Conservation (phyloP, 495 filamentous ascomycete species). For the Penicillium coprophilum region DNA sequence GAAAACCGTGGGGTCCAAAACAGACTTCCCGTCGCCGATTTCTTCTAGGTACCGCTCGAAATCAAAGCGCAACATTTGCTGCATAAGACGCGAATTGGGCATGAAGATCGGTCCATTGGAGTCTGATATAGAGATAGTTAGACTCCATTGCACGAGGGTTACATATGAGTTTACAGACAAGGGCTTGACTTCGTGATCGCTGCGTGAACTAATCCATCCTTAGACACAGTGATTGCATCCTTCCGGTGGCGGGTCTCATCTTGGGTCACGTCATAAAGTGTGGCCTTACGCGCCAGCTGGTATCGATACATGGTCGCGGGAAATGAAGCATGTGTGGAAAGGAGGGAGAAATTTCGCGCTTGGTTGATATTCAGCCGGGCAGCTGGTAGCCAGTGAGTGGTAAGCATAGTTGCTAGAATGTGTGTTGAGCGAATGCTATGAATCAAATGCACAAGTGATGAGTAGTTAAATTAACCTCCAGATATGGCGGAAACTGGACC, state of each 20-base stretch:
- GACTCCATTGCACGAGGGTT: not conserved
- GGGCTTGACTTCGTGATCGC: constrained; percentile 8
- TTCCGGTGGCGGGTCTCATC: constrained; percentile 11
- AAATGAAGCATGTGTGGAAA: constrained; percentile 7
- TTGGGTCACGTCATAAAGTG: constrained; percentile 5
- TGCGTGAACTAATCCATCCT: constrained; percentile 9
- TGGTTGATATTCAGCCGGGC: constrained; percentile 8
- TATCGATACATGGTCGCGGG: constrained; percentile 11
- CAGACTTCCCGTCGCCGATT: not conserved
- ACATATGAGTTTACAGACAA: not conserved
- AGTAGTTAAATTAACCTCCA: not conserved
- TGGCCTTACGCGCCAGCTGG: constrained; percentile 8
- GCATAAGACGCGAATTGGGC: constrained; percentile 13
- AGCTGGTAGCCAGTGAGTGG: constrained; percentile 2
- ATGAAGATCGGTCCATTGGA: constrained; percentile 12
- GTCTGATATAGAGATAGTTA: constrained; percentile 4
- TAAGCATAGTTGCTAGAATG: not conserved
- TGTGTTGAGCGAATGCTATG: not conserved
- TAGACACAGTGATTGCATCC: constrained; percentile 8
- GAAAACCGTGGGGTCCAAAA: constrained; percentile 5
- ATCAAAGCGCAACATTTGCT: constrained; percentile 12
- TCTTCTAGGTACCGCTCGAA: constrained; percentile 10
- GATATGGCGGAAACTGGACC: not conserved
- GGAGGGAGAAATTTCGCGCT: constrained; percentile 4
- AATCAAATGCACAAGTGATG: not conserved